Conservation (phyloP, 1,284 basidiomycete genomes). For the Wallemia hederae region DNA sequence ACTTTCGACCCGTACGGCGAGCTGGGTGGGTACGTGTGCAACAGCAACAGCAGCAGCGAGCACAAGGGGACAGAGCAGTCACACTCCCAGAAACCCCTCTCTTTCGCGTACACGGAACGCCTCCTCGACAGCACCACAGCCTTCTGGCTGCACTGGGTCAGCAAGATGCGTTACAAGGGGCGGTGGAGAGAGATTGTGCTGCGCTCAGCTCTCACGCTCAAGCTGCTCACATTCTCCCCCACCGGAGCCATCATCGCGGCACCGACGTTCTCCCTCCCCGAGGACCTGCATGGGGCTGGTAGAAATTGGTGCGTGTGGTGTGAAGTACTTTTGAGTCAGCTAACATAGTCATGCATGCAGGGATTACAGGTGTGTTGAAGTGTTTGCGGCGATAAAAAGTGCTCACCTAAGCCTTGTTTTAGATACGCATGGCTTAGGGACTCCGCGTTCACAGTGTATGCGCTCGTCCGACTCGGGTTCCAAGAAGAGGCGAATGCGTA, state of each 20-base stretch:
- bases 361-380: constrained; percentile 32
- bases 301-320: constrained; percentile 36
- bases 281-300: constrained; percentile 47
- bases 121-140: constrained; percentile 30
- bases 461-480: constrained; percentile 63
- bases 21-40: too few species aligned
- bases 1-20: not conserved
- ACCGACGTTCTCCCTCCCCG: constrained; percentile 72
- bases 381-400: not conserved
- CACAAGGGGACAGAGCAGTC: too few species aligned
- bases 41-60: too few species aligned
- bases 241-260: constrained; percentile 62
- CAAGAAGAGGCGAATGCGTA: constrained; percentile 44
- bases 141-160: constrained; percentile 72
- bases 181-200: constrained; percentile 81
- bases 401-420: constrained; percentile 8
- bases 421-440: constrained; percentile 35
- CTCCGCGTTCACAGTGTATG: constrained; percentile 69
- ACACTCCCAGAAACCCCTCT: too few species aligned
- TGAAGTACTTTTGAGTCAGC: constrained; percentile 10
- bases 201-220: constrained; percentile 55
- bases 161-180: constrained; percentile 47
- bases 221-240: constrained; percentile 56
- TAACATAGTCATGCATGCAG: constrained; percentile 14
- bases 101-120: constrained; percentile 1